Percentiles rank a stretch among this genome's conserved stretches.
These are phyloP conservation scores for Westerdykella sp. DNA, from an alignment of 2,329 filamentous ascomycete genomes.

Conservation along the genomic window DNA sequence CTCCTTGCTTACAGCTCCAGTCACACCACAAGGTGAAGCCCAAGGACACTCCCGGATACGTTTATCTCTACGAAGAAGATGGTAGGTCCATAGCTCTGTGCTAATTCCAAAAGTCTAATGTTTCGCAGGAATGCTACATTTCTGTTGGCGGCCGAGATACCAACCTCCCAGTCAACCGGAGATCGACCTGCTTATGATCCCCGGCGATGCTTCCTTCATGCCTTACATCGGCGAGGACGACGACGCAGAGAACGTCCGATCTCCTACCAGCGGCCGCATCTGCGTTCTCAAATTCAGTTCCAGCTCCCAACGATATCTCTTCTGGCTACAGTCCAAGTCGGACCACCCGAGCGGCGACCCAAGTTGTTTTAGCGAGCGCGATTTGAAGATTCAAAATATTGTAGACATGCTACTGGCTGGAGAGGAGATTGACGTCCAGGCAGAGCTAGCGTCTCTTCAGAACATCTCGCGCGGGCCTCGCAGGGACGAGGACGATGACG, in stretches of 20 bases:
- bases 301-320: conserved; percentile 83
- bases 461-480: conserved; percentile 46
- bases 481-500: conserved; percentile 55
- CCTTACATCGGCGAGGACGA: conserved; percentile 56
- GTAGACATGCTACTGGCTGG: conserved; percentile 81
- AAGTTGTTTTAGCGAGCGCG: conserved; percentile 75
- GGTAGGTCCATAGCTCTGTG: conserved; percentile 44
- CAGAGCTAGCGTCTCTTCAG: conserved; percentile 57
- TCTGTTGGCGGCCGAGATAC: conserved; percentile 88
- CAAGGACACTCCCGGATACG: conserved; percentile 68
- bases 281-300: conserved; percentile 91
- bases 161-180: conserved; percentile 66
- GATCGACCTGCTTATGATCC: conserved; percentile 89
- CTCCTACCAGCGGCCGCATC: conserved; percentile 73
- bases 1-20: conserved; percentile 16
- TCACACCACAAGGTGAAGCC: conserved; percentile 59
- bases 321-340: conserved; percentile 92
- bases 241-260: conserved; percentile 55
- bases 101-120: conserved; percentile 8
- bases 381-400: conserved; percentile 80
- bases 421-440: conserved; percentile 73
- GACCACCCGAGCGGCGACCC: conserved; percentile 65
- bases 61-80: conserved; percentile 91
- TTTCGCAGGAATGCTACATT: conserved; percentile 72
- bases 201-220: conserved; percentile 77